Base-by-base conservation (phyloP, 1,284 basidiomycete species). In the Malassezia brasiliensis region DNA sequence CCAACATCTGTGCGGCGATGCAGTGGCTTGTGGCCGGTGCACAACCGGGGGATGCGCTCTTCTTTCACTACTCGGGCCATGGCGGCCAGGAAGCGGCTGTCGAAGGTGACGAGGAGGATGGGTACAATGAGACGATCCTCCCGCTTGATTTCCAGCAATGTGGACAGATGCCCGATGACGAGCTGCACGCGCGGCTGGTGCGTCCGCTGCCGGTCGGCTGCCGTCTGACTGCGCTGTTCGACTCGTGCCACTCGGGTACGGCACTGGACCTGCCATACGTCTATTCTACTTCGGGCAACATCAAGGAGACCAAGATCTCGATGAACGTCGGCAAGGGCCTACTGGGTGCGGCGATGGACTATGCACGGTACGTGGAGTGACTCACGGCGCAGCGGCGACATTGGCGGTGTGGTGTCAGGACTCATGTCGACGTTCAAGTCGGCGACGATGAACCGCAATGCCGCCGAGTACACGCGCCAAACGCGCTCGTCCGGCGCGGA, bases 281-380 rank as follows among this genome's bases (percentile, higher is more conserved):
- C 39, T 94, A 93, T 77, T 85, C 87, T 30, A 91, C 88, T 6
- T 87, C 91, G 76, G 90, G 90, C 51, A 90, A 87, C 70, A 79
- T 94, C 75, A 94, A 94, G 76, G 89, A 91, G 71, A 87, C 89
- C 32, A 90, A 91, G 74, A 44, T 72, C 20, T 52, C 65, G 15
- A 64, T 65, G 28, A 62, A 62, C 41, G 69, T 74, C 22, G 72
- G 72, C 42, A 74, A 72, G 45, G 71, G 69, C 11, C 39, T 75
- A 17, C 57, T 74, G 47, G 61, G 60, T 44, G 84, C 85, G 5
- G 81, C 85, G 3, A 76, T 79, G 34, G 83, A 86, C 9, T 89
- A 87, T 66, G 81, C 85, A 17, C 80, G 80, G 40, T 42, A 42
- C 6, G 40, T 42, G 9, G 17, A 30, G 17, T 19, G 22, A 42